Percentiles rank a stretch among this genome's conserved stretches.
Conservation (phyloP, 306 rosid species). For the Pyrus pyrifolia region DNA sequence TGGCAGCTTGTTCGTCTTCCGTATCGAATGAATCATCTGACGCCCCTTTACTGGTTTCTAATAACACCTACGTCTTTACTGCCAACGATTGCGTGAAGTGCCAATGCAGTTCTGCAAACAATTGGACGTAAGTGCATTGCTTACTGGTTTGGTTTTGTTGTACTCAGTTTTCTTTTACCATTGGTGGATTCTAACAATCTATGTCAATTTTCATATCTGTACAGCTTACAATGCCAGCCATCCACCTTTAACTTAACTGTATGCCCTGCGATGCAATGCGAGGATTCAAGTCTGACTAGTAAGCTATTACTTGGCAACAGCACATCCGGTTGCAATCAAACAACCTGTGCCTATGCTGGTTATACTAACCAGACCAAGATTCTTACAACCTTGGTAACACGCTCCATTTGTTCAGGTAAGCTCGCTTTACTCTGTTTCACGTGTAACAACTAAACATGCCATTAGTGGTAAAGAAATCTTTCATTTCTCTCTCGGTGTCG, state of each 20-base stretch:
- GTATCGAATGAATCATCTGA: constrained; percentile 39
- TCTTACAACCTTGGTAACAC: constrained; percentile 18
- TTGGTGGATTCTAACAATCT: neutral
- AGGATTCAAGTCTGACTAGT: neutral
- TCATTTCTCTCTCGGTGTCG: too few relatives aligned
- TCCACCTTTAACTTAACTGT: constrained; percentile 27
- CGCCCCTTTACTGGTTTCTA: constrained; percentile 50
- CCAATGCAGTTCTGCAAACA: constrained; percentile 35
- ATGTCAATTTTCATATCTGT: neutral
- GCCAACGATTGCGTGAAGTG: constrained; percentile 70
- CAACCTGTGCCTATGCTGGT: constrained; percentile 61
- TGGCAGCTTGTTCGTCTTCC: constrained; percentile 58
- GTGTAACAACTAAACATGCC: too few relatives aligned
- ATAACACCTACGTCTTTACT: constrained; percentile 40
- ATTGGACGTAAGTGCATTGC: constrained; percentile 36
- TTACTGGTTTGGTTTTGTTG: neutral
- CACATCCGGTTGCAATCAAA: constrained; percentile 34
- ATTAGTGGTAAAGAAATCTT: too few relatives aligned
- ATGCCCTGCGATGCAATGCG: constrained; percentile 54
- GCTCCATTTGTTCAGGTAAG: constrained; percentile 60
- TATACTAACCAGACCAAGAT: constrained; percentile 25
- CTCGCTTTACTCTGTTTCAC: neutral
- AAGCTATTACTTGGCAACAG: constrained; percentile 33
- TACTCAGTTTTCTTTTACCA: neutral
- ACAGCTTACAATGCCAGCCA: constrained; percentile 59